These are phyloP conservation scores for Coleophoma cylindrospora DNA, from an alignment of 2,329 filamentous ascomycete species.

Conservation along the genomic window DNA sequence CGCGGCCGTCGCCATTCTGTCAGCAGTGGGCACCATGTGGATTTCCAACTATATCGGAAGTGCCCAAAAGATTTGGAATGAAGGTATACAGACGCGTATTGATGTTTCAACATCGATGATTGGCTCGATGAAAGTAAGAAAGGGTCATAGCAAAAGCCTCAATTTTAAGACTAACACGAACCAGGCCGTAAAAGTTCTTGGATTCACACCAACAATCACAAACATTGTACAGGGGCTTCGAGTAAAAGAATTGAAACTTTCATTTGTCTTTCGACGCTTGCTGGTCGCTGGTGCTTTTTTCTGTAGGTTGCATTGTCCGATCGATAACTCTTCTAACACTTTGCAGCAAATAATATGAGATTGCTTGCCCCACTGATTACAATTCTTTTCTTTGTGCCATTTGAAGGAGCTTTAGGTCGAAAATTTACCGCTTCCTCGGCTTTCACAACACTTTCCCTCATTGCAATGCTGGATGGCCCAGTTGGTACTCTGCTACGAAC, in stretches of 20 bases:
- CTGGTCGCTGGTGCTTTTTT: conserved; percentile 17
- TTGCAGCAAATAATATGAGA: conserved; percentile 16
- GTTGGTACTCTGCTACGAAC: conserved; percentile 33
- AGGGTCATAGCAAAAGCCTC: neutral
- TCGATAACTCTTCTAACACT: neutral
- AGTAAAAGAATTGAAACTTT: conserved; percentile 32
- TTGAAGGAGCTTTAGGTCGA: conserved; percentile 20
- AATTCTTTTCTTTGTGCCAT: conserved; percentile 32
- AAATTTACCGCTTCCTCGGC: conserved; percentile 22
- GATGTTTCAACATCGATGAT: conserved; percentile 23
- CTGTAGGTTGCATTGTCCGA: conserved; percentile 3
- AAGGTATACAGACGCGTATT: conserved; percentile 24
- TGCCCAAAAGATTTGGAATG: conserved; percentile 24
- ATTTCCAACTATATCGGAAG: conserved; percentile 17
- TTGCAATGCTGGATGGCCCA: conserved; percentile 32
- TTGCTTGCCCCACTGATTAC: conserved; percentile 31
- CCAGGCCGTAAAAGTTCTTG: conserved; percentile 26
- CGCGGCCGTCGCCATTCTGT: conserved; percentile 13
- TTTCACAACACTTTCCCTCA: conserved; percentile 38
- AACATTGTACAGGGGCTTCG: conserved; percentile 29
- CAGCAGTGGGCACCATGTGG: conserved; percentile 20
- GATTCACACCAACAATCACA: conserved; percentile 28
- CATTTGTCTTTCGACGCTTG: conserved; percentile 30
- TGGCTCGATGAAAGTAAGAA: conserved; percentile 23
- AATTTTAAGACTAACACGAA: neutral